These are phyloP conservation scores for Scenedesmus sp. DNA, from an alignment of 163 green algal species.

Conservation along the genomic window DNA sequence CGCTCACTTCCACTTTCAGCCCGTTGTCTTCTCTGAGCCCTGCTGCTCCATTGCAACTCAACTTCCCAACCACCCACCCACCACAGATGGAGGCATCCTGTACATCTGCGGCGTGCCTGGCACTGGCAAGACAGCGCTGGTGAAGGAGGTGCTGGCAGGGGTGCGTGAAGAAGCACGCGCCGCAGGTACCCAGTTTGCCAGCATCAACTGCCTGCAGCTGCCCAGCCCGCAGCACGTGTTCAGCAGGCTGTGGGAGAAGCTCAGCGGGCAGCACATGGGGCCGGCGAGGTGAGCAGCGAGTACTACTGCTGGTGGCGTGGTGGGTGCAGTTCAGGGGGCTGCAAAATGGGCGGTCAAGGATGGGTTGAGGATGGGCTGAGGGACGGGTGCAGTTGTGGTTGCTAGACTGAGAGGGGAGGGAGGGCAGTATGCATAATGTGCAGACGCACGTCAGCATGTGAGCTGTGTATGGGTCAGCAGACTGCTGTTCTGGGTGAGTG, in stretches of 20 bases:
- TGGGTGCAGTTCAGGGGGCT: background rate
- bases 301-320: too few species aligned
- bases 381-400: background rate
- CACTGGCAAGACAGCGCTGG: constrained; percentile 95
- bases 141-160: constrained; percentile 86
- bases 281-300: constrained; percentile 45
- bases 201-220: constrained; percentile 95
- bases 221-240: constrained; percentile 93
- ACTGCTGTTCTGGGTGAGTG: background rate
- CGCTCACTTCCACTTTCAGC: too few species aligned
- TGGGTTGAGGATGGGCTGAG: background rate
- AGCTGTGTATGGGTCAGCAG: background rate
- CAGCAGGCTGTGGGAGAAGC: constrained; percentile 85
- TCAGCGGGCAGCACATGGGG: constrained; percentile 69
- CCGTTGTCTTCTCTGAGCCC: background rate
- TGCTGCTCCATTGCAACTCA: background rate
- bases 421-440: background rate
- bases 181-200: constrained; percentile 81
- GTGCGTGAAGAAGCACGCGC: constrained; percentile 56
- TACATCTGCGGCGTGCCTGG: constrained; percentile 96
- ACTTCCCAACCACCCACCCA: background rate
- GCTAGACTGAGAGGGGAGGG: background rate
- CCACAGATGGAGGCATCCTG: constrained; percentile 78
- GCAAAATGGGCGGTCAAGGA: background rate
- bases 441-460: background rate